phyloP scores from a whole-genome alignment of 371 early-diverging fungal genomes.

The Mucor irregularis region DNA sequence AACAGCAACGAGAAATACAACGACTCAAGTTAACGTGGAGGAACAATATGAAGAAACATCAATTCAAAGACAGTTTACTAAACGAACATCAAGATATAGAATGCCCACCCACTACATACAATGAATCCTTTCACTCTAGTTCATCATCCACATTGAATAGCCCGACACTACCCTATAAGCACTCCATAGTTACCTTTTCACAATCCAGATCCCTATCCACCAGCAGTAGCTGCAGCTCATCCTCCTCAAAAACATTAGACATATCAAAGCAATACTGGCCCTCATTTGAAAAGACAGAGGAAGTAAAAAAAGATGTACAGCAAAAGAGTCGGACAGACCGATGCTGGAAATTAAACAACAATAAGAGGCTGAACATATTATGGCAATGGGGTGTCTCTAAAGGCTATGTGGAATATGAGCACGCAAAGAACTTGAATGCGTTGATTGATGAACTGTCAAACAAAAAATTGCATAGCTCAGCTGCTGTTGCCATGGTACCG shows the following conservation, averaged over 20 bases:
- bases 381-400: slow-evolving; percentile 24
- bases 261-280: too few relatives aligned
- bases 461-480: background rate
- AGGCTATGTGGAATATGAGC: slow-evolving; percentile 17
- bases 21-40: slow-evolving; percentile 4
- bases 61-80: background rate
- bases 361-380: slow-evolving; percentile 5
- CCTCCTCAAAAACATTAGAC: too few relatives aligned
- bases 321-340: background rate
- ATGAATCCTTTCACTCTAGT: background rate
- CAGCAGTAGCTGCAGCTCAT: too few relatives aligned
- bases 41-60: background rate
- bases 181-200: too few relatives aligned
- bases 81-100: background rate
- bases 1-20: slow-evolving; percentile 9
- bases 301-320: background rate
- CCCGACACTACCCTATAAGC: too few relatives aligned
- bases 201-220: too few relatives aligned
- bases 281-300: too few relatives aligned
- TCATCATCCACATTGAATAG: too few relatives aligned
- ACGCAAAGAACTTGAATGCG: slow-evolving; percentile 5
- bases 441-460: background rate
- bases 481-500: too few relatives aligned
- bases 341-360: background rate
- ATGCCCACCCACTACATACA: background rate